These are phyloP conservation scores for Xylaria digitata DNA, from an alignment of 2,329 filamentous ascomycete species.

Conservation along the genomic window DNA sequence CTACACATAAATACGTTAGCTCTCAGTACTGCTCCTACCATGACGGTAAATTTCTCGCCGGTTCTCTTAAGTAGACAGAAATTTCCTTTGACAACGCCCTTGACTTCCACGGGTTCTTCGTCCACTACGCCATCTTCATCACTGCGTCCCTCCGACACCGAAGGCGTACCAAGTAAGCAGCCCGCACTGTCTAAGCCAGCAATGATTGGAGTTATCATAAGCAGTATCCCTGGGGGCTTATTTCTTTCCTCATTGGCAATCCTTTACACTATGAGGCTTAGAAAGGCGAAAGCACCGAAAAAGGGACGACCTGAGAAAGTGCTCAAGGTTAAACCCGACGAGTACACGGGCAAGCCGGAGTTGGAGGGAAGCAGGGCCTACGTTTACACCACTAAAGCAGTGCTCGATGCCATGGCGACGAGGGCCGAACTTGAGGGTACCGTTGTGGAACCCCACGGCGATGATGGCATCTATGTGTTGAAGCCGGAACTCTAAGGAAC, in stretches of 20 bases:
- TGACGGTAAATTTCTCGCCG: no score
- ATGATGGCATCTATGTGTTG: neutral
- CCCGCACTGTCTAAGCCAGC: neutral
- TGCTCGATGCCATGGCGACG: neutral
- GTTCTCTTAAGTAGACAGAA: no score
- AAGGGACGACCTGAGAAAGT: no score
- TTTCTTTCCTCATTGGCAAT: neutral
- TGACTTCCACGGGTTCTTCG: no score
- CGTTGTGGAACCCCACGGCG: neutral
- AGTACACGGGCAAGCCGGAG: conserved; percentile 7
- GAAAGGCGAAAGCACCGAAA: neutral
- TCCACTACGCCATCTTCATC: no score
- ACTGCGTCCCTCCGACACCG: no score
- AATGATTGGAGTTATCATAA: neutral
- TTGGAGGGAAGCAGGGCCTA: conserved; percentile 13
- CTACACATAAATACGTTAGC: no score
- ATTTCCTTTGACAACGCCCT: no score
- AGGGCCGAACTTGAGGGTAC: conserved; percentile 12
- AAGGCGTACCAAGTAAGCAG: no score
- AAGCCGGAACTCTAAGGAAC: conserved; percentile 22
- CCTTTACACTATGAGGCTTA: neutral
- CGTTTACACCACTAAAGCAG: conserved; percentile 4
- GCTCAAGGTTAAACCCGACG: no score
- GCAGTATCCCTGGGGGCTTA: neutral
- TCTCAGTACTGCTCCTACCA: no score